Evolutionary conservation across 2,329 filamentous ascomycete genomes (phyloP).

Genomic region (Helicocarpus griseus): DNA sequence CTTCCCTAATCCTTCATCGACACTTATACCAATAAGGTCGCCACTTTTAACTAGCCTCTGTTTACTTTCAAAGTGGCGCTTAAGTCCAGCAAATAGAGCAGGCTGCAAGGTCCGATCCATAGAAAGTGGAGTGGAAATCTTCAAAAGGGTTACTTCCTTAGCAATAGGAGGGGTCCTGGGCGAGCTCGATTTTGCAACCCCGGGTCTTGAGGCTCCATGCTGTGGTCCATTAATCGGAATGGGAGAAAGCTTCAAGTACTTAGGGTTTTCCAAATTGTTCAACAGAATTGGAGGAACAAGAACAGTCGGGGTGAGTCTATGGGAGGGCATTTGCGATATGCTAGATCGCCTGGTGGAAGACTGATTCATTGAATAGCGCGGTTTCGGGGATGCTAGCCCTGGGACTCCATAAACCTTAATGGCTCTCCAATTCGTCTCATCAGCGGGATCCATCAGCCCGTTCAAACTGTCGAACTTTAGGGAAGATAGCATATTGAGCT

Average conservation of each 20-base stretch:
- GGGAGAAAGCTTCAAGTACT: slow-evolving; percentile 69
- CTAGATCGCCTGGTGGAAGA: slow-evolving; percentile 43
- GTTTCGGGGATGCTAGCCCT: slow-evolving; percentile 46
- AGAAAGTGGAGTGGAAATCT: slow-evolving; percentile 79
- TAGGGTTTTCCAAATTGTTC: slow-evolving; percentile 70
- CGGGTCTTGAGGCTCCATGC: slow-evolving; percentile 46
- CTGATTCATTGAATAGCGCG: slow-evolving; percentile 46
- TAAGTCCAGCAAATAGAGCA: slow-evolving; percentile 74
- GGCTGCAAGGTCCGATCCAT: slow-evolving; percentile 79
- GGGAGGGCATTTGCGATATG: slow-evolving; percentile 40
- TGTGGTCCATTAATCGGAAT: slow-evolving; percentile 24
- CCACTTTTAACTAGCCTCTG: slow-evolving; percentile 74
- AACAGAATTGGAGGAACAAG: slow-evolving; percentile 81
- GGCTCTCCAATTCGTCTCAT: slow-evolving; percentile 67
- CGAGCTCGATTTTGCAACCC: slow-evolving; percentile 42
- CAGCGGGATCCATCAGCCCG: slow-evolving; percentile 30
- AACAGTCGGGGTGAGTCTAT: slow-evolving; percentile 47
- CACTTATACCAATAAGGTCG: slow-evolving; percentile 78
- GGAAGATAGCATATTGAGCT: slow-evolving; percentile 48
- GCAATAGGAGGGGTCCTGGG: slow-evolving; percentile 48
- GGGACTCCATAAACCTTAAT: slow-evolving; percentile 84
- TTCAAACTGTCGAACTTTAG: slow-evolving; percentile 47
- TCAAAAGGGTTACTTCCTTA: slow-evolving; percentile 75
- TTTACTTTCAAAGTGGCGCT: slow-evolving; percentile 77
- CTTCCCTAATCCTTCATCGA: slow-evolving; percentile 76